Conservation (phyloP, 306 rosid genomes). For the Abrus precatorius region DNA sequence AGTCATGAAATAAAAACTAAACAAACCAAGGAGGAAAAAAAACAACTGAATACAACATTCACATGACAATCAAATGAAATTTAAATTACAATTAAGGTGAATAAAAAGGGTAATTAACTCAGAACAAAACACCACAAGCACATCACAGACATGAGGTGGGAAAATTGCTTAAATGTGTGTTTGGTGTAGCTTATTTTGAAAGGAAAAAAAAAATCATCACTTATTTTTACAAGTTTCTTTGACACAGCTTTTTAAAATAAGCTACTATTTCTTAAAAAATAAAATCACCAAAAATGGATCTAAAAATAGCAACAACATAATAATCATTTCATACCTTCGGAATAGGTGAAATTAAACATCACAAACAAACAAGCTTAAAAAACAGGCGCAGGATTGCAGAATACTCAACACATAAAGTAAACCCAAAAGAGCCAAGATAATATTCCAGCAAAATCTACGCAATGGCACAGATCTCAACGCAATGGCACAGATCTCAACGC, state of each 20-base stretch:
- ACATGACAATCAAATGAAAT: not conserved
- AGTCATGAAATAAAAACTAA: not conserved
- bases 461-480: not conserved
- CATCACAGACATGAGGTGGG: not conserved
- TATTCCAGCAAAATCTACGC: slow-evolving; percentile 34
- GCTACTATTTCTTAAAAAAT: no score
- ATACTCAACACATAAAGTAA: slow-evolving; percentile 15
- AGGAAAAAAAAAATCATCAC: no score
- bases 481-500: not conserved
- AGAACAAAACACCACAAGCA: slow-evolving; percentile 4
- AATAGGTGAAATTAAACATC: not conserved
- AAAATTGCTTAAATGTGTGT: not conserved
- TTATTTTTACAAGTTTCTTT: no score
- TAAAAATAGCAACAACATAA: not conserved
- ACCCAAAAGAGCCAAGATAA: not conserved
- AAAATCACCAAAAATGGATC: not conserved
- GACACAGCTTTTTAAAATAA: no score
- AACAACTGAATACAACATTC: not conserved
- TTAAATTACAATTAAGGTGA: not conserved
- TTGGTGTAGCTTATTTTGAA: no score
- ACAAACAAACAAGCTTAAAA: not conserved
- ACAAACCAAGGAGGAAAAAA: no score
- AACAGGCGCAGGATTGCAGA: not conserved
- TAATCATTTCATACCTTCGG: slow-evolving; percentile 14
- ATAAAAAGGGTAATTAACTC: not conserved